A percentile compares a stretch with the other conserved stretches of the same genome.
These are phyloP conservation scores for Tolypocladium amazonense DNA, from an alignment of 2,329 filamentous ascomycete genomes.

Conservation along the genomic window DNA sequence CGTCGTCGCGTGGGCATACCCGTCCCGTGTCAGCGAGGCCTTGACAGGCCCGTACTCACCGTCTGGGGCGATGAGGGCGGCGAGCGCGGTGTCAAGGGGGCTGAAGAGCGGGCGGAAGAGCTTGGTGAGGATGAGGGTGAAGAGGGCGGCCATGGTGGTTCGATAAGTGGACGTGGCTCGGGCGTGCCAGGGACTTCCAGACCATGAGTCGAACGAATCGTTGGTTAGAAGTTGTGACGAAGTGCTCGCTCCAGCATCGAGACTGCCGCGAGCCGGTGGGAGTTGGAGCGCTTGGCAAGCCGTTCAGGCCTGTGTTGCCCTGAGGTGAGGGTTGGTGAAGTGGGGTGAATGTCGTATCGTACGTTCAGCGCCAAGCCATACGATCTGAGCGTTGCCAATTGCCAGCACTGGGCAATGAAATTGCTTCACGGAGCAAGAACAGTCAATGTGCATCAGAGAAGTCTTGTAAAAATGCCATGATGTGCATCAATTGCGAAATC, in stretches of 20 bases:
- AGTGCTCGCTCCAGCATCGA: neutral
- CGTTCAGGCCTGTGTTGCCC: neutral
- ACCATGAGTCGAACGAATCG: neutral
- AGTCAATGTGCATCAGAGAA: neutral
- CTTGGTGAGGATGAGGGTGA: neutral
- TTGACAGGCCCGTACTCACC: neutral
- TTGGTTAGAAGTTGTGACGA: neutral
- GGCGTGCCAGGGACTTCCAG: neutral
- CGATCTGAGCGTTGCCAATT: neutral
- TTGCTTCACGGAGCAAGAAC: neutral
- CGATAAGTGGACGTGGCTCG: neutral
- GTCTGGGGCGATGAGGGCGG: neutral
- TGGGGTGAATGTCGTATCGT: neutral
- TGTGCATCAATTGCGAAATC: neutral
- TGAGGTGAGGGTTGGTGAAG: neutral
- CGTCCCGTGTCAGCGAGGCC: conserved; percentile 12
- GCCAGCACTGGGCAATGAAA: neutral
- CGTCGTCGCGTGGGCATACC: conserved; percentile 12
- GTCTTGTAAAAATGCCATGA: neutral
- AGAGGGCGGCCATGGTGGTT: neutral
- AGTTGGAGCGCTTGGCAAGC: neutral
- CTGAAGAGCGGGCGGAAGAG: neutral
- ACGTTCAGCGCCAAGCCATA: no score
- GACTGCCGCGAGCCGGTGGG: neutral
- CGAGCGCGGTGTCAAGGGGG: neutral